Base-by-base conservation (phyloP, 2,329 filamentous ascomycete genomes). In the Xylaria sp. region DNA sequence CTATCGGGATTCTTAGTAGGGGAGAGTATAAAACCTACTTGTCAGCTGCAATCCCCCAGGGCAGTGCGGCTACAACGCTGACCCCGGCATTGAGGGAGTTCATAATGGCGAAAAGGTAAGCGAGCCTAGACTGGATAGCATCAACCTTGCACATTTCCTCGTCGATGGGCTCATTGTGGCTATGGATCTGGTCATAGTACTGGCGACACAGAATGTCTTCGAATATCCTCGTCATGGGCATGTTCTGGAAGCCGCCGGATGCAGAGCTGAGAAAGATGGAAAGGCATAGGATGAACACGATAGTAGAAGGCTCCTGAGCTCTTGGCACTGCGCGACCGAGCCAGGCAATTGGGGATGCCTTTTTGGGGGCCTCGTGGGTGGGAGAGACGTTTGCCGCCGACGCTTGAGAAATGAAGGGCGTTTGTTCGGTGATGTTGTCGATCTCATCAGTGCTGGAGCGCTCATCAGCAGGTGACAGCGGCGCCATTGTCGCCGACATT, bases 171-270 rank as follows among this genome's bases (percentile, higher is more conserved):
- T 67, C 66, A 14, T 57, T 61, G 14, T 40, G n/a, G 42, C 63
- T 52, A 7, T 37, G 59, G 11, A 69, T 68, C 21, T 67, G 45
- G 17, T 72, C 74, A 57, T 78, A 78, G 55, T 77, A 74, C 43
- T 70, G 59, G 56, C 74, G 76, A 65, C 78, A 80, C 19, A 79
- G 65, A 35, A 78, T 75, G 65, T 79, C 76, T 62, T 80, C 78
- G 42, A 73, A 74, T 28, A 78, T 70, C 45, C 77, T 72, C 6
- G 75, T 72, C 42, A 67, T 64, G 15, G 78, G 74, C 25, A 79
- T 73, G 8, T 60, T 65, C 57, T 70, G 71, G 25, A 79, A 70
- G 2, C 69, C 71, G n/a, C 67, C 69, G 1, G 73, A 68, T 33
- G 70, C 67, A 1, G 70, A 65, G 2, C 70, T 63, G 14, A 77